These are phyloP conservation scores for Boletus insuetus DNA, from an alignment of 768 basidiomycete species.

Conservation along the genomic window DNA sequence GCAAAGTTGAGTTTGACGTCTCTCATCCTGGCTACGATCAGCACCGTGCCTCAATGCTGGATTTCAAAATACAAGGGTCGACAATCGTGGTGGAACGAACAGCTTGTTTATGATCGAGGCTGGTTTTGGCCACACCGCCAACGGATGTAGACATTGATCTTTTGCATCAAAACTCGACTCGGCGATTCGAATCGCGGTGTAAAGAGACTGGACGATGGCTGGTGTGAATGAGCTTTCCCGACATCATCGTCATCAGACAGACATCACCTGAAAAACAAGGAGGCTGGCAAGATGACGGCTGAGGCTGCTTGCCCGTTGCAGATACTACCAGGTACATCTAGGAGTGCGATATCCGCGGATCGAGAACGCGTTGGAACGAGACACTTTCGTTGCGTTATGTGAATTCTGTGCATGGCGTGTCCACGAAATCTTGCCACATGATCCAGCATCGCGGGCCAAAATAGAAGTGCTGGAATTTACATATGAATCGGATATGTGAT, in stretches of 20 bases:
- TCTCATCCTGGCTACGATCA: background rate
- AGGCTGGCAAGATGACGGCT: background rate
- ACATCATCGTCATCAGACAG: background rate
- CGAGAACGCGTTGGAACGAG: background rate
- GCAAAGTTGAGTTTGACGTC: slow-evolving; percentile 2
- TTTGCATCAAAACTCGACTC: background rate
- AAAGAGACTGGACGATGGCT: background rate
- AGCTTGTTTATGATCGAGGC: slow-evolving; percentile 9
- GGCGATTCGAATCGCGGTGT: background rate
- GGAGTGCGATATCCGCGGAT: background rate
- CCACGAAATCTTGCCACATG: background rate
- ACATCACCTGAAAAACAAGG: background rate
- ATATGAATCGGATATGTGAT: background rate
- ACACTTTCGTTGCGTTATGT: background rate
- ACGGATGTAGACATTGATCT: background rate
- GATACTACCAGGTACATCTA: background rate
- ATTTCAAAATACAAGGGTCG: too few relatives aligned
- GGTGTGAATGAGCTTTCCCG: background rate
- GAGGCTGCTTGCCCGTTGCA: background rate
- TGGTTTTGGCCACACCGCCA: background rate
- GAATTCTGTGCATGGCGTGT: background rate
- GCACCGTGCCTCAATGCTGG: background rate
- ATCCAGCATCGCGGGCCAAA: background rate
- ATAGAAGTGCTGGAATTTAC: background rate
- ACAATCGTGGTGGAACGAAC: background rate